Evolutionary conservation across 2,329 filamentous ascomycete species (phyloP), one percentile per base, ranked within the genome.

Genomic region (Fusarium hostae): DNA sequence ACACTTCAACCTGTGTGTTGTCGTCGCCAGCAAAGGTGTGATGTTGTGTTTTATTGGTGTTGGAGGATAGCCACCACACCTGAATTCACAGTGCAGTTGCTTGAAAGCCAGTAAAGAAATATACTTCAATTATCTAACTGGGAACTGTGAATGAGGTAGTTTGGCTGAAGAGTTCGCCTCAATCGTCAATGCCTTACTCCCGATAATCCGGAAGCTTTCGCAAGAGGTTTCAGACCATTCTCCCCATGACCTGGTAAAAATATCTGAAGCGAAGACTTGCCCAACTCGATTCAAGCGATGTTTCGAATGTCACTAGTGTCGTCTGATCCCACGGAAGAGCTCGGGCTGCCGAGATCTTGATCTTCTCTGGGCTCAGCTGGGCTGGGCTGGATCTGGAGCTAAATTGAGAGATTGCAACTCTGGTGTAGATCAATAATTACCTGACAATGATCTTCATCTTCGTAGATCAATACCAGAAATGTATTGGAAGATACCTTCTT

Each of bases 331-430:
- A 22, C 22, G 40, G 15, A 47, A 24, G 30, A 59, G 40, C 62
- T 60, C 43, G 66, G 57, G 65, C 65, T 54, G 48, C 48, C 56
- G 41, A 45, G 57, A 45, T 55, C 55, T 62, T 66, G 51, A 70
- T 71, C 41, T 52, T 60, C 40, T n/a, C n/a, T n/a, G n/a, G n/a
- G n/a, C n/a, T n/a, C 34, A 48, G 52, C 57, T 28, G 32, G 39
- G 22, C 47, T 50, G 41, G 68, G 34, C 43, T 50, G 30, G 68
- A 69, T 68, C 63, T 39, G 69, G 47, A 56, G 39, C 66, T 59
- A 70, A 62, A 30, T n/a, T 63, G 24, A 59, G 50, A 28, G 32
- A 63, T 34, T 52, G 48, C 39, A 39, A 47, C 40, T 66, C 18
- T 47, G 41, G 34, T 39, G 37, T 54, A 70, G 51, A 63, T 71